Conservation (phyloP, 2,329 filamentous ascomycete genomes). For the Epichloe sp. region DNA sequence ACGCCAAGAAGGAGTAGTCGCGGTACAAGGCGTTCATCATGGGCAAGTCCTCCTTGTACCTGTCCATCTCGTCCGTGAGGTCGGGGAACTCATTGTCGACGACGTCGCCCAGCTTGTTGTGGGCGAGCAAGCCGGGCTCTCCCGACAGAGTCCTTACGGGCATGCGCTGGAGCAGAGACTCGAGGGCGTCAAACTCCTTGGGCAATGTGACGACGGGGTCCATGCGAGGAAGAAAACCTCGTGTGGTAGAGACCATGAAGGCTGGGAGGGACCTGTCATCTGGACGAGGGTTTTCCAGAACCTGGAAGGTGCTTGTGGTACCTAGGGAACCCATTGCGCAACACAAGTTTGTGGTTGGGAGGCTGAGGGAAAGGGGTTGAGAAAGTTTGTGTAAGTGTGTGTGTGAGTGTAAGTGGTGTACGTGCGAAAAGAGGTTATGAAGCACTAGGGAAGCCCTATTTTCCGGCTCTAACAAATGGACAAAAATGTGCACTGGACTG, state of each 20-base stretch:
- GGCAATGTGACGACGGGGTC: conserved; percentile 54
- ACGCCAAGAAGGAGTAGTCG: conserved; percentile 85
- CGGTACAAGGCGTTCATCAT: conserved; percentile 78
- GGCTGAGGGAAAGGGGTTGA: neutral
- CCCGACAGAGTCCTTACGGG: conserved; percentile 66
- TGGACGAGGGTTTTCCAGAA: conserved; percentile 50
- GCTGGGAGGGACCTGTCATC: conserved; percentile 51
- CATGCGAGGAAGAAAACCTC: conserved; percentile 61
- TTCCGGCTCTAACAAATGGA: no score
- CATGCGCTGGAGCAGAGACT: conserved; percentile 61
- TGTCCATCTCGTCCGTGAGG: conserved; percentile 59
- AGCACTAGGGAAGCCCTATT: no score
- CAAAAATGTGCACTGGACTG: no score
- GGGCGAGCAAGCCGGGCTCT: conserved; percentile 63
- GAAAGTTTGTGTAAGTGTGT: neutral
- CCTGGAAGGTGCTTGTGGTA: conserved; percentile 33
- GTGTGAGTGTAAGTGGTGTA: no score
- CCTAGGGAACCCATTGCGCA: conserved; percentile 29
- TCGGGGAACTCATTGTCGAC: conserved; percentile 65
- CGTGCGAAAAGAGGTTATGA: no score
- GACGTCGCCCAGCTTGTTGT: conserved; percentile 59
- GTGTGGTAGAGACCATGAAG: conserved; percentile 66
- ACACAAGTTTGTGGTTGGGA: neutral
- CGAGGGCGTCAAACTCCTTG: conserved; percentile 56
- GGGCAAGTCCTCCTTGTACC: conserved; percentile 59